A percentile compares a stretch with the other conserved stretches of the same genome.
Evolutionary conservation across 352 stramenopile genomes (phyloP).

Genomic region (Phytopythium kandeliae): DNA sequence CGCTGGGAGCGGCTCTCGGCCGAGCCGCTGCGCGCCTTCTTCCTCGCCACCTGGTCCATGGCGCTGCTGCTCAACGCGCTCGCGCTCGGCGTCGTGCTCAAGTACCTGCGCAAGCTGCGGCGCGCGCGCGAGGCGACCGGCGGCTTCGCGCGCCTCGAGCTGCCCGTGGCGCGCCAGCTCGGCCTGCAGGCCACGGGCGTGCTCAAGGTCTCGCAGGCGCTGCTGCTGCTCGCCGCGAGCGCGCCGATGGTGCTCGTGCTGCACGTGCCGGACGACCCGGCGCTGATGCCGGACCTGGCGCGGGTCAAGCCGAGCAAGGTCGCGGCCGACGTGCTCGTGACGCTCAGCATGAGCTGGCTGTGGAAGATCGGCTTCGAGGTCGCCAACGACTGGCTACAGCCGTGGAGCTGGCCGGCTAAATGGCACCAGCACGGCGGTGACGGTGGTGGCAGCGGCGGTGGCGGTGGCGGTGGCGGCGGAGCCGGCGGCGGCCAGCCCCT

Average conservation of each 20-base stretch:
- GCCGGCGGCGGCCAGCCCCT: slow-evolving; percentile 8
- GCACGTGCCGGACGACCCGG: slow-evolving; percentile 21
- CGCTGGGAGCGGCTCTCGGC: slow-evolving; percentile 6
- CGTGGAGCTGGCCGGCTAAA: slow-evolving; percentile 6
- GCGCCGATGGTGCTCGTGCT: slow-evolving; percentile 25
- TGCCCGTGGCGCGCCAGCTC: slow-evolving; percentile 33
- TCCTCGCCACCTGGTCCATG: slow-evolving; percentile 34
- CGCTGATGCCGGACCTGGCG: slow-evolving; percentile 19
- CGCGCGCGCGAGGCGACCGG: slow-evolving; percentile 23
- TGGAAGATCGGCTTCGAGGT: slow-evolving; percentile 41
- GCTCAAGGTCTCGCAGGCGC: slow-evolving; percentile 32
- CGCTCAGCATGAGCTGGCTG: slow-evolving; percentile 47
- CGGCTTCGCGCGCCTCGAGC: slow-evolving; percentile 26
- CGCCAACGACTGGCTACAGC: slow-evolving; percentile 25
- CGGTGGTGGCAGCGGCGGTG: too few relatives aligned
- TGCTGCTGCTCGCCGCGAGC: slow-evolving; percentile 27
- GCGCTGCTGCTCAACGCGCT: slow-evolving; percentile 45
- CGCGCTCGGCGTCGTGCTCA: slow-evolving; percentile 29
- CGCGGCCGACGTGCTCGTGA: slow-evolving; percentile 26
- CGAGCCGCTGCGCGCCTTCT: slow-evolving; percentile 35
- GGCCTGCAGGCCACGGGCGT: slow-evolving; percentile 38
- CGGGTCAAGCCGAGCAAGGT: slow-evolving; percentile 12
- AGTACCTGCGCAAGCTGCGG: slow-evolving; percentile 35
- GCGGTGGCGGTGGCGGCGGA: too few relatives aligned
- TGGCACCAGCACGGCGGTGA: too few relatives aligned